phyloP scores from a whole-genome alignment of 345 rosid species.

The Durio zibethinus region DNA sequence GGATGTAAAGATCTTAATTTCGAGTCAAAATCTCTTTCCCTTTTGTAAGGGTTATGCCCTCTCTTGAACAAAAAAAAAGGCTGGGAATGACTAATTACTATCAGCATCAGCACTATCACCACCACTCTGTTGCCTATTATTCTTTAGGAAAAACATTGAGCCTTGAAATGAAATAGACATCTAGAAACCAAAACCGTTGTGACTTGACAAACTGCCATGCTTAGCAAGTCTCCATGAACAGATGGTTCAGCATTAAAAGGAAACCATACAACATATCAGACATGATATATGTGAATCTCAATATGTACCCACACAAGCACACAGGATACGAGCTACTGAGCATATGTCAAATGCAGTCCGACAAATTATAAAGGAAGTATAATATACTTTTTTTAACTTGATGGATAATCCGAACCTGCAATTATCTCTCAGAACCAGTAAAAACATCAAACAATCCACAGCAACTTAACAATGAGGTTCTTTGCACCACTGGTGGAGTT shows the following conservation, averaged over 20 bases:
- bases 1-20: too few species aligned
- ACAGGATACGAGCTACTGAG: background rate
- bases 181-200: slow-evolving; percentile 17
- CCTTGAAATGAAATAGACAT: slow-evolving; percentile 11
- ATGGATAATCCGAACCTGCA: slow-evolving; percentile 40
- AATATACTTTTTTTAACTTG: background rate
- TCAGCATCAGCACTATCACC: slow-evolving; percentile 11
- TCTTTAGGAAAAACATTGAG: slow-evolving; percentile 11
- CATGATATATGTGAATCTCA: background rate
- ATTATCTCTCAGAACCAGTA: slow-evolving; percentile 55
- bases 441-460: slow-evolving; percentile 80
- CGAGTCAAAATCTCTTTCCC: too few species aligned
- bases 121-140: slow-evolving; percentile 23
- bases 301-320: background rate
- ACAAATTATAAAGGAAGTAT: background rate
- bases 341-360: background rate
- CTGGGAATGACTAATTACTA: slow-evolving; percentile 17
- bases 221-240: slow-evolving; percentile 5
- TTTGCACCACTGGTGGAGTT: slow-evolving; percentile 45
- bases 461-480: slow-evolving; percentile 66
- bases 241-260: slow-evolving; percentile 26
- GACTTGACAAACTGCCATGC: slow-evolving; percentile 6
- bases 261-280: slow-evolving; percentile 5
- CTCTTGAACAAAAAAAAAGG: too few species aligned
- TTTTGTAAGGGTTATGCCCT: too few species aligned